Percentiles rank a stretch among this genome's conserved stretches.
These are phyloP conservation scores for Suhomyces sp. DNA, from an alignment of 805 yeast species.

Conservation along the genomic window DNA sequence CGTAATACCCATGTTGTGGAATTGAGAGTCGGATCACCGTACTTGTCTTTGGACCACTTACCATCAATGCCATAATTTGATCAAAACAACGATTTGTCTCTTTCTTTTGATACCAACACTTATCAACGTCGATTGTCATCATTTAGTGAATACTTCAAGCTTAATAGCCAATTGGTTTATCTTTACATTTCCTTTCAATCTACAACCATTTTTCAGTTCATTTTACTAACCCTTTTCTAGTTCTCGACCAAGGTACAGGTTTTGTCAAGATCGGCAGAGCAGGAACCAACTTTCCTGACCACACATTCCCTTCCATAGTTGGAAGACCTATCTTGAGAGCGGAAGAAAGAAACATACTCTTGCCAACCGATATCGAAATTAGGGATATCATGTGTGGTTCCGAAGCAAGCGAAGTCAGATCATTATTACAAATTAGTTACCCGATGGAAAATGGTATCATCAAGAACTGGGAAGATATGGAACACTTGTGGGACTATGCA, in stretches of 20 bases:
- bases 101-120: too few species aligned
- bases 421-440: slow-evolving; percentile 87
- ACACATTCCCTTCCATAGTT: slow-evolving; percentile 94
- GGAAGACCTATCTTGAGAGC: slow-evolving; percentile 97
- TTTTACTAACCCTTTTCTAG: too few species aligned
- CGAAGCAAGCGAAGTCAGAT: slow-evolving; percentile 89
- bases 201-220: too few species aligned
- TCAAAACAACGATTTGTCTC: too few species aligned
- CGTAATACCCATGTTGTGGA: too few species aligned
- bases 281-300: slow-evolving; percentile 95
- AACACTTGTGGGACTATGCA: slow-evolving; percentile 96
- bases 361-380: slow-evolving; percentile 66
- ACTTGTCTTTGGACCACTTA: too few species aligned
- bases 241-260: slow-evolving; percentile 98
- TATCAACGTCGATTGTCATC: too few species aligned
- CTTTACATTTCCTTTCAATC: too few species aligned
- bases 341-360: slow-evolving; percentile 70
- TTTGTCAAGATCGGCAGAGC: slow-evolving; percentile 96
- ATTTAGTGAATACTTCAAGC: too few species aligned
- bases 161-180: too few species aligned
- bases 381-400: slow-evolving; percentile 98
- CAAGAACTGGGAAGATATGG: slow-evolving; percentile 98
- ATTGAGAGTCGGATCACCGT: too few species aligned
- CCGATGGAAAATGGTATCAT: slow-evolving; percentile 99
- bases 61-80: too few species aligned